Evolutionary conservation across 2,329 filamentous ascomycete species (phyloP).

Genomic region (Penicillium thymicola): DNA sequence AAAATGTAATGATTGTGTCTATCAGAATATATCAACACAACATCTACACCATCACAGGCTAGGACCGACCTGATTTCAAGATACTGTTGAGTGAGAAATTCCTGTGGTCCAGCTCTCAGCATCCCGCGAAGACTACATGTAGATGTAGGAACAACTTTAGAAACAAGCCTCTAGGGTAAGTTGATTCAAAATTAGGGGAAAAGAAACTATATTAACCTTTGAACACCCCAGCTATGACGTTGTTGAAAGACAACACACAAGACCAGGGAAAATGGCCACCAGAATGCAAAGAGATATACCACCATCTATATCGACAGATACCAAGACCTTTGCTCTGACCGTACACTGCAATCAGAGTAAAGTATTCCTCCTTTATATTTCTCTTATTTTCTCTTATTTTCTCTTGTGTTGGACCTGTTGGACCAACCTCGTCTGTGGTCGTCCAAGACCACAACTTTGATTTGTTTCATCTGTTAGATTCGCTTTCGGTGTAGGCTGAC

Average conservation of each 20-base stretch:
- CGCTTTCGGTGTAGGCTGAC: neutral
- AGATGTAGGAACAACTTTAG: neutral
- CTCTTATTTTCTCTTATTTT: neutral
- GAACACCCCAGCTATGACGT: constrained; percentile 11
- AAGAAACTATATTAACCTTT: neutral
- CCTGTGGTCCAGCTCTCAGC: neutral
- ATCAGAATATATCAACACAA: neutral
- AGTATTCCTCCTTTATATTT: neutral
- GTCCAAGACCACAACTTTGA: constrained; percentile 1
- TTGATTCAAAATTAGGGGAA: neutral
- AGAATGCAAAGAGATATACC: constrained; percentile 6
- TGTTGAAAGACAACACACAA: constrained; percentile 11
- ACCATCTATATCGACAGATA: constrained; percentile 3
- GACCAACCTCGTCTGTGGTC: constrained; percentile 2
- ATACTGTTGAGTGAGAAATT: neutral
- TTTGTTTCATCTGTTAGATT: neutral
- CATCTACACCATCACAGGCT: neutral
- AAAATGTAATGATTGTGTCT: neutral
- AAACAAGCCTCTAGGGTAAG: neutral
- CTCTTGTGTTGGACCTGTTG: neutral
- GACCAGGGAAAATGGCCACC: constrained; percentile 1
- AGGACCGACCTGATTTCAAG: neutral
- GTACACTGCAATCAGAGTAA: neutral
- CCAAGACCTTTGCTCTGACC: neutral
- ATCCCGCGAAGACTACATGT: neutral